Base-by-base conservation (phyloP, 1,139 yeast genomes). In the Lodderomyces metapsilosis region DNA sequence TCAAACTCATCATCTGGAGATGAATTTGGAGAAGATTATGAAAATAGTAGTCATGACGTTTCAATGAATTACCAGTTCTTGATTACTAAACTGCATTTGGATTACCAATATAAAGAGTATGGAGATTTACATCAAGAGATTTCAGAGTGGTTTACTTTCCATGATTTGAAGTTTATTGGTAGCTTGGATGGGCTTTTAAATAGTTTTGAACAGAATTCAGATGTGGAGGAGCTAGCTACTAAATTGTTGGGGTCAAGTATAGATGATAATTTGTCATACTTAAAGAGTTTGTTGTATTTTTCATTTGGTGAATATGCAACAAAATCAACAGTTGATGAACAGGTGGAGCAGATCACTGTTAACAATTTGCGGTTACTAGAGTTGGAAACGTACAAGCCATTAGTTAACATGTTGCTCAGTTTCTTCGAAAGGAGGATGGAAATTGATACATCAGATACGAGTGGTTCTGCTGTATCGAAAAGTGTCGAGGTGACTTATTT, bases 131-230 rank as follows among this genome's bases (percentile, higher is more conserved):
- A 57, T 10, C 59, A 62, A 4, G 88, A 83, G 49, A 47, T 84
- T 16, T 67, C 71, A 33, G 84, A 82, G 39, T 84, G 94, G 94
- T 84, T 84, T 52, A 67, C 77, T 5, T 54, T 56, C 34, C 60
- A 68, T 36, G 92, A 84, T 54, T 66, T 77, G 36, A 51, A 52
- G 24, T 47, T 53, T 3, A 45, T 71, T 15, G 61, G 61, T 7
- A 63, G 61, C 4, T 48, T 63, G 32, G 48, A 46, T 8, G 38
- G 43, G 5, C 42, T 61, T 13, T 46, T 47, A 18, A 42, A 41
- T 5, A 39, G 40, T 20, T 59, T 46, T 43, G 43, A 48, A 10
- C 27, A 12, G 10, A 34, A 34, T 13, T 8, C 6, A 3, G 37
- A 34, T 11, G 21, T 45, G 17, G 36, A 28, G 18, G 43, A 36